Conservation (phyloP, 192 early-diverging fungal species). For the Spizellomyces punctatus region DNA sequence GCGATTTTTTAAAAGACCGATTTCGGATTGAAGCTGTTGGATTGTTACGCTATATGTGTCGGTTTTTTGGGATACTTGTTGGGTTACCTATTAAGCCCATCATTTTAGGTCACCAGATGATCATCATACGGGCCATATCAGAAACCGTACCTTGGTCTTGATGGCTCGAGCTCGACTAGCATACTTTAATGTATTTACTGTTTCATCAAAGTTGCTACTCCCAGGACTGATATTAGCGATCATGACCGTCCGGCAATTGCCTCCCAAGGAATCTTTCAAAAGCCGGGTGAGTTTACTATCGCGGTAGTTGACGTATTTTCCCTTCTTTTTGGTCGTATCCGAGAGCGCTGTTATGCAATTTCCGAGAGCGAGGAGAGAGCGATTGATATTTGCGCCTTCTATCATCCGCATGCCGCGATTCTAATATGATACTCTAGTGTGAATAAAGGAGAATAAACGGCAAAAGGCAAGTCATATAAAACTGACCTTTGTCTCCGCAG, state of each 20-base stretch:
- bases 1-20: constrained; percentile 22
- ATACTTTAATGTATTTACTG: constrained; percentile 87
- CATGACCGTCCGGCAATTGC: constrained; percentile 97
- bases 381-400: constrained; percentile 68
- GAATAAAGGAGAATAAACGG: constrained; percentile 93
- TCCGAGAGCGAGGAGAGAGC: constrained; percentile 93
- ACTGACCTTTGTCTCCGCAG: constrained; percentile 77
- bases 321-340: constrained; percentile 15
- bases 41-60: constrained; percentile 37
- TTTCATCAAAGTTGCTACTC: constrained; percentile 77
- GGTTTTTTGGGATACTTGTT: constrained; percentile 28
- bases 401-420: constrained; percentile 64
- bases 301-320: constrained; percentile 85
- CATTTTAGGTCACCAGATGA: too few relatives aligned
- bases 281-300: constrained; percentile 81
- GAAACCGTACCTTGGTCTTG: constrained; percentile 65
- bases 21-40: constrained; percentile 28
- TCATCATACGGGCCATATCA: too few relatives aligned
- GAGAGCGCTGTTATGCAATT: constrained; percentile 85
- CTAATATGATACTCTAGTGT: constrained; percentile 78
- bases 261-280: constrained; percentile 58
- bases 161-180: constrained; percentile 71
- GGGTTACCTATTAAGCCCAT: background rate
- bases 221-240: constrained; percentile 94
- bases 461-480: constrained; percentile 87